phyloP scores from a whole-genome alignment of 208 protist genomes.

The Strigomonas culicis region DNA sequence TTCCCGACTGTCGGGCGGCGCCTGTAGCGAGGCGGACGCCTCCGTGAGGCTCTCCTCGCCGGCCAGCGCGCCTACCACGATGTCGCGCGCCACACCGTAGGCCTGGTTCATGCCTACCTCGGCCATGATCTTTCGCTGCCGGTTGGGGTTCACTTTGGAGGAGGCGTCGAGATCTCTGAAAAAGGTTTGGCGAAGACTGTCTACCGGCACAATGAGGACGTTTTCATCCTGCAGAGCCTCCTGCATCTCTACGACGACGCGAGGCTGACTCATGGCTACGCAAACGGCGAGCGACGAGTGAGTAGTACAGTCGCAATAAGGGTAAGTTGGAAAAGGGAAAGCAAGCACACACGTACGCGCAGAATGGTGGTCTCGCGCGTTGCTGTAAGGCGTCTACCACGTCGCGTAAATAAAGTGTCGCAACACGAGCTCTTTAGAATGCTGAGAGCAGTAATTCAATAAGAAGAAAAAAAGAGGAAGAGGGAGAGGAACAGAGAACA shows the following conservation, averaged over 20 bases:
- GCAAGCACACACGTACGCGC: no score
- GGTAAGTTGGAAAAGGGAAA: background rate
- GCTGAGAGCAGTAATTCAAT: no score
- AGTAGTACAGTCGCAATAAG: no score
- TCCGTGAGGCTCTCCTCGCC: background rate
- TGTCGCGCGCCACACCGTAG: slow-evolving; percentile 5
- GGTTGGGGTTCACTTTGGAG: slow-evolving; percentile 49
- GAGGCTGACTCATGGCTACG: slow-evolving; percentile 6
- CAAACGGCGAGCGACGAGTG: background rate
- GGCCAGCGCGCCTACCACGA: slow-evolving; percentile 1
- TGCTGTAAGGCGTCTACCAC: no score
- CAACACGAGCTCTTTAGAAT: no score
- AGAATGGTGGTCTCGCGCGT: no score
- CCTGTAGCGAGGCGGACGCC: background rate
- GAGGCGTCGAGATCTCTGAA: slow-evolving; percentile 51
- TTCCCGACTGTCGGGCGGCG: background rate
- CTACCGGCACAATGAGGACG: slow-evolving; percentile 22
- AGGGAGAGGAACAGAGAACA: background rate
- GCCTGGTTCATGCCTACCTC: slow-evolving; percentile 16
- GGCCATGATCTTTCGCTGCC: slow-evolving; percentile 11
- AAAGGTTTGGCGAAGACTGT: slow-evolving; percentile 40
- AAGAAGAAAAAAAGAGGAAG: background rate
- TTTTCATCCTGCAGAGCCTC: slow-evolving; percentile 9
- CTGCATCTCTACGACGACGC: slow-evolving; percentile 23
- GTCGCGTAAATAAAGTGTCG: no score